phyloP scores from a whole-genome alignment of 2,329 filamentous ascomycete genomes.

The Beauveria varroae region DNA sequence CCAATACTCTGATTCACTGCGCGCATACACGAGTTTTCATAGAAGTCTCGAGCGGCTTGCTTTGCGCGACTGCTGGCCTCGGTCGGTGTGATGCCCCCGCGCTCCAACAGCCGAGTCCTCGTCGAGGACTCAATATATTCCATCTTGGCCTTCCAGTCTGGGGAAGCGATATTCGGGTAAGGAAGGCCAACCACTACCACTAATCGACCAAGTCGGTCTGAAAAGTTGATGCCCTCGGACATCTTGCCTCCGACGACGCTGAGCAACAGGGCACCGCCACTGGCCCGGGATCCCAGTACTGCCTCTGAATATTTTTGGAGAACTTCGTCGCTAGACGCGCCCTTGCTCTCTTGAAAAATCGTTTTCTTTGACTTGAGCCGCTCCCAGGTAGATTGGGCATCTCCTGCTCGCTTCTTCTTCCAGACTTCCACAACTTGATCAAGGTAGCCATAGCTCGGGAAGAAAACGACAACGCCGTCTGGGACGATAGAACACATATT shows the following conservation, averaged over 20 bases:
- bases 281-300: slow-evolving; percentile 41
- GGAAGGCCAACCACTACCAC: slow-evolving; percentile 89
- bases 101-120: slow-evolving; percentile 25
- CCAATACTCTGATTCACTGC: slow-evolving; percentile 97
- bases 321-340: slow-evolving; percentile 56
- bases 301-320: slow-evolving; percentile 65
- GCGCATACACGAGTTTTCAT: slow-evolving; percentile 93
- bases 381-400: slow-evolving; percentile 46
- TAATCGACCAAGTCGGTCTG: slow-evolving; percentile 78
- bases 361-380: slow-evolving; percentile 51
- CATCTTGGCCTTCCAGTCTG: slow-evolving; percentile 89
- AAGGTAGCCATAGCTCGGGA: slow-evolving; percentile 89
- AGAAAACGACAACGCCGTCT: slow-evolving; percentile 89
- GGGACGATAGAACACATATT: slow-evolving; percentile 68
- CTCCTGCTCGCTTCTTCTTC: slow-evolving; percentile 33
- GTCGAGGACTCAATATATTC: slow-evolving; percentile 69
- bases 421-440: slow-evolving; percentile 62
- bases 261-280: slow-evolving; percentile 65
- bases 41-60: slow-evolving; percentile 66
- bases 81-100: slow-evolving; percentile 16
- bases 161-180: slow-evolving; percentile 81
- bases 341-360: slow-evolving; percentile 52
- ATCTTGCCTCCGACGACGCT: slow-evolving; percentile 92
- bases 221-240: slow-evolving; percentile 98
- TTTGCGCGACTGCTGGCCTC: slow-evolving; percentile 32